Conservation (phyloP, 2,329 filamentous ascomycete species). For the Neoascochyta sp. region DNA sequence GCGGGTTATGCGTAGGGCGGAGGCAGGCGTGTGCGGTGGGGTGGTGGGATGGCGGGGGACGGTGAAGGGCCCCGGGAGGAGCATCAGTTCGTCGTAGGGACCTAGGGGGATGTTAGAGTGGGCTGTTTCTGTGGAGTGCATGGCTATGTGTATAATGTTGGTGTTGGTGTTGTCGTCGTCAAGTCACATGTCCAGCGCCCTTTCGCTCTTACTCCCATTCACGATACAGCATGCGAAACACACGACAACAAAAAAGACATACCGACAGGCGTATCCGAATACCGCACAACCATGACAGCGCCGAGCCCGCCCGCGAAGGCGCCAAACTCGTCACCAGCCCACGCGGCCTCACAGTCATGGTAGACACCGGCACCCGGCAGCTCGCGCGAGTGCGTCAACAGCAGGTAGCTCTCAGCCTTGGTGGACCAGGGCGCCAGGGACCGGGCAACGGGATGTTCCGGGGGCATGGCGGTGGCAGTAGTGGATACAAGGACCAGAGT, state of each 20-base stretch:
- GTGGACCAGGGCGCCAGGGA: slow-evolving; percentile 25
- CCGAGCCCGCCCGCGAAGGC: slow-evolving; percentile 28
- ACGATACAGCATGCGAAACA: too few species aligned
- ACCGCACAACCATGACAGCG: slow-evolving; percentile 26
- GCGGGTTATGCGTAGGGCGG: slow-evolving; percentile 26
- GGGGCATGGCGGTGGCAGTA: too few species aligned
- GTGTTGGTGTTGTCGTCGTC: too few species aligned
- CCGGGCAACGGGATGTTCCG: slow-evolving; percentile 20
- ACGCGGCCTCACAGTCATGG: slow-evolving; percentile 21
- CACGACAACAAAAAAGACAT: slow-evolving; percentile 9
- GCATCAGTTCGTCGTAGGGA: slow-evolving; percentile 32
- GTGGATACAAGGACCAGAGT: too few species aligned
- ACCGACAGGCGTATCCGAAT: slow-evolving; percentile 32
- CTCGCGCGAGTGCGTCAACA: slow-evolving; percentile 20
- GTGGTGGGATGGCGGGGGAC: slow-evolving; percentile 14
- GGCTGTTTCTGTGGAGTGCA: too few species aligned
- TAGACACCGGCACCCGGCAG: slow-evolving; percentile 27
- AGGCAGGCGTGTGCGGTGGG: slow-evolving; percentile 21
- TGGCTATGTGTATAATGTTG: too few species aligned
- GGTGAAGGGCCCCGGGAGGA: slow-evolving; percentile 30
- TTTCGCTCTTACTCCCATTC: too few species aligned
- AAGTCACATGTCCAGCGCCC: too few species aligned
- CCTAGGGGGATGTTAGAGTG: slow-evolving; percentile 12
- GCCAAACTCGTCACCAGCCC: slow-evolving; percentile 13
- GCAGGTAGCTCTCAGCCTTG: slow-evolving; percentile 23